Base-by-base conservation (phyloP, 176 grass and related monocot species). In the Saccharum officinarum region DNA sequence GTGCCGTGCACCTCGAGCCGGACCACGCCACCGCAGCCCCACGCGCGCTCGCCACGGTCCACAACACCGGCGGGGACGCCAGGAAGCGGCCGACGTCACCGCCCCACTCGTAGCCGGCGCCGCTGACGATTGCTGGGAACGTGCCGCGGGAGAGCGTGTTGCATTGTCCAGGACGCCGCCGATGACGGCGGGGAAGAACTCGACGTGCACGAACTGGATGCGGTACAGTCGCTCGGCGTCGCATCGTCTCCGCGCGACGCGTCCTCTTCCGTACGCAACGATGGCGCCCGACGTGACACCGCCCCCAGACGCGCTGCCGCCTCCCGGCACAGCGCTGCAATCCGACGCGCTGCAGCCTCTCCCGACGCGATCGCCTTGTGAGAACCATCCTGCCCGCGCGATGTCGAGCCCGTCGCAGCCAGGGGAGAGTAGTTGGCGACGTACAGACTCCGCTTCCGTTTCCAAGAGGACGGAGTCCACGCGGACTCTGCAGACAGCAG, bases 21-120 rank as follows among this genome's bases (percentile, higher is more conserved):
- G 86, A 95, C 95, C 67, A 93, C 95, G 22, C 89, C 88, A 28
- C 92, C 89, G 55, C 91, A 91, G 89, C 93, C 74, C 95, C 95
- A 95, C n/a, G 91, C 87, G 76, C 33, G 33, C 92, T 95, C 66
- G 84, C 89, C 8, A 92, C 62, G 10, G 91, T 93, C 95, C 93
- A 95, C 75, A 91, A 95, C 77, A 82, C 62, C 6, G 93, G 95
- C 6, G 91, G 91, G 22, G 84, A 80, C 8, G 72, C 62, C 73
- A 95, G 76, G 83, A 98, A 98, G 6, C 20, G 78, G 1, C 87
- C 87, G 20, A 67, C 82, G 10, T 91, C 91, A 6, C 44, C 10
- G 44, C 62, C 89, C 95, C 93, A 98, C 73, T 60, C 14, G 54
- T 54, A 89, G 1, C 18, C 71, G 11, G 12, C 44, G 0, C 49